These are phyloP conservation scores for Paralagenidium karlingii DNA, from an alignment of 352 stramenopile species.

Conservation along the genomic window DNA sequence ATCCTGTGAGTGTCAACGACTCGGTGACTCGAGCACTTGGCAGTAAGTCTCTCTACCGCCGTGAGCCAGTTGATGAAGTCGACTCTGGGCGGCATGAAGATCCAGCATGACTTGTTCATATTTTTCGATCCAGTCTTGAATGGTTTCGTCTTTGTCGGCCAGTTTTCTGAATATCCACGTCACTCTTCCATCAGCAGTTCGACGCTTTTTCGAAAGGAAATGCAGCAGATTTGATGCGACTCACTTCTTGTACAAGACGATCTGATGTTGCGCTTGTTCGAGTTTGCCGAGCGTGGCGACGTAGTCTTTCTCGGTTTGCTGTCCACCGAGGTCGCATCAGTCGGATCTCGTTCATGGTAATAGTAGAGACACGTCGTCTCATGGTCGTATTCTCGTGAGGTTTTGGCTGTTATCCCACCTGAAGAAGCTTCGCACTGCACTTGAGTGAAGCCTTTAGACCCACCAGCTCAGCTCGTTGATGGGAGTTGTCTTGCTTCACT, in stretches of 20 bases:
- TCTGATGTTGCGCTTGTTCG: slow-evolving; percentile 45
- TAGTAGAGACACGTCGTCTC: too few species aligned
- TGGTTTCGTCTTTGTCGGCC: slow-evolving; percentile 32
- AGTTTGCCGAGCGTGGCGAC: slow-evolving; percentile 47
- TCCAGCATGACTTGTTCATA: slow-evolving; percentile 82
- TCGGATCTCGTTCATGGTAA: too few species aligned
- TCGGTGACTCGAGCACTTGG: not conserved
- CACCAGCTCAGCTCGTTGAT: slow-evolving; percentile 57
- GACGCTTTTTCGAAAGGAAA: not conserved
- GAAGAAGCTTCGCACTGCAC: slow-evolving; percentile 57
- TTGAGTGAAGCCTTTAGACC: slow-evolving; percentile 45
- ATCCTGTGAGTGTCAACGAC: too few species aligned
- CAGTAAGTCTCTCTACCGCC: slow-evolving; percentile 25
- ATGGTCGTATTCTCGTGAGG: too few species aligned
- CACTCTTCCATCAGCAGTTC: not conserved
- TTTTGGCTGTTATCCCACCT: too few species aligned
- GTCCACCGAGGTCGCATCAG: too few species aligned
- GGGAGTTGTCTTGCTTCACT: slow-evolving; percentile 39
- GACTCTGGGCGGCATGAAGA: slow-evolving; percentile 60
- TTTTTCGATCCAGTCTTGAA: slow-evolving; percentile 56
- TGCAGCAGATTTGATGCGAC: not conserved
- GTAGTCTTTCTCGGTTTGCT: slow-evolving; percentile 70
- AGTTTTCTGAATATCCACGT: slow-evolving; percentile 15
- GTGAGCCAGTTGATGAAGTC: slow-evolving; percentile 45
- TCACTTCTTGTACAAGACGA: slow-evolving; percentile 56